These are phyloP conservation scores for Pseudogymnoascus sp. DNA, from an alignment of 2,329 filamentous ascomycete species.

Conservation along the genomic window DNA sequence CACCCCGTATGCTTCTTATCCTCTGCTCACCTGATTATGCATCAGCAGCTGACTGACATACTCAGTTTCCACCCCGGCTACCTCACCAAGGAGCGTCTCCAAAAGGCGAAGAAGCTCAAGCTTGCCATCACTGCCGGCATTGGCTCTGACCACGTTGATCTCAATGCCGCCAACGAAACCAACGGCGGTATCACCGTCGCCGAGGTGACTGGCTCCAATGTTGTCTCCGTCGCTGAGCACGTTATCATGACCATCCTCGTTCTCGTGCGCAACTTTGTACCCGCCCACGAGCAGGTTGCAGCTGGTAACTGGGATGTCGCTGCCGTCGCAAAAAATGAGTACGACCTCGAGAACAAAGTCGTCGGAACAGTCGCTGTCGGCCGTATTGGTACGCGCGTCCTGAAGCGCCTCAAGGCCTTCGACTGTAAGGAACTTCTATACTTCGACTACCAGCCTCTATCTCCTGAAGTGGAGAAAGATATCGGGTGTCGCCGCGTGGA, in stretches of 20 bases:
- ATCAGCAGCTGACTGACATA: slow-evolving; percentile 7
- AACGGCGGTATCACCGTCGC: slow-evolving; percentile 96
- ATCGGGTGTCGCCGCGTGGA: slow-evolving; percentile 90
- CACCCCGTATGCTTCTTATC: slow-evolving; percentile 59
- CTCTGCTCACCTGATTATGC: background rate
- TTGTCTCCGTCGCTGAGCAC: slow-evolving; percentile 97
- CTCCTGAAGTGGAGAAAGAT: slow-evolving; percentile 79
- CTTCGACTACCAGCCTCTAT: slow-evolving; percentile 97
- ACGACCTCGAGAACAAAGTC: slow-evolving; percentile 92
- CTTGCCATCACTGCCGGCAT: slow-evolving; percentile 95
- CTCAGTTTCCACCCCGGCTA: slow-evolving; percentile 93
- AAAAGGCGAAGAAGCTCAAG: slow-evolving; percentile 98
- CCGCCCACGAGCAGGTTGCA: slow-evolving; percentile 88
- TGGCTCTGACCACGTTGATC: slow-evolving; percentile 95
- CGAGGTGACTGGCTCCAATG: slow-evolving; percentile 96
- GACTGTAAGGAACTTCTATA: slow-evolving; percentile 99
- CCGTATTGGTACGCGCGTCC: slow-evolving; percentile 95
- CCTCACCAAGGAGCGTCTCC: slow-evolving; percentile 89
- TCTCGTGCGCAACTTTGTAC: slow-evolving; percentile 96
- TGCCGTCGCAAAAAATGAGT: slow-evolving; percentile 95
- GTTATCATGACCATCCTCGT: slow-evolving; percentile 97
- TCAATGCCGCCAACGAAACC: slow-evolving; percentile 93
- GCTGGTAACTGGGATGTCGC: slow-evolving; percentile 92
- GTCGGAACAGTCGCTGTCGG: slow-evolving; percentile 96
- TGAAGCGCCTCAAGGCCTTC: slow-evolving; percentile 91